Percentiles rank a stretch among this genome's conserved stretches.
These are phyloP conservation scores for Plantago major DNA, from an alignment of 257 asterid genomes.

Conservation along the genomic window DNA sequence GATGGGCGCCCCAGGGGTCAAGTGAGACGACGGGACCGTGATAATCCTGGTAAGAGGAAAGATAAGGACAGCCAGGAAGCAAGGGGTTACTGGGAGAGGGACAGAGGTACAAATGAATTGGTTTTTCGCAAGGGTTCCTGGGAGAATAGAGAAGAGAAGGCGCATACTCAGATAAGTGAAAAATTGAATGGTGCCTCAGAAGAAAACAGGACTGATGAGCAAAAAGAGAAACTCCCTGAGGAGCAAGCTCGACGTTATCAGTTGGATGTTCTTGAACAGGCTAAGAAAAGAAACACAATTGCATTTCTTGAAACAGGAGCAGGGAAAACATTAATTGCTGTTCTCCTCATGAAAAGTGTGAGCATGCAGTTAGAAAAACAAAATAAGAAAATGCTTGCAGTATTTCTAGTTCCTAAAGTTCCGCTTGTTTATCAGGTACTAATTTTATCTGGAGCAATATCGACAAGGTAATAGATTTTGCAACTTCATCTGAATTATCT, in stretches of 20 bases:
- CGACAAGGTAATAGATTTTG: conserved; percentile 8
- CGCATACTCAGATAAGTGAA: conserved; percentile 31
- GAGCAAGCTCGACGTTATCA: conserved; percentile 95
- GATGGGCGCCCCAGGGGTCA: conserved; percentile 55
- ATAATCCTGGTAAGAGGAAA: conserved; percentile 43
- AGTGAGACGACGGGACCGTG: conserved; percentile 55
- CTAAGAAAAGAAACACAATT: conserved; percentile 79
- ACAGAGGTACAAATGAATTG: conserved; percentile 68
- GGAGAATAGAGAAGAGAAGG: conserved; percentile 65
- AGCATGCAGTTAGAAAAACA: conserved; percentile 54
- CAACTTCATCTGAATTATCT: conserved; percentile 16
- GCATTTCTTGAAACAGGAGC: conserved; percentile 99
- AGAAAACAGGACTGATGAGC: conserved; percentile 50
- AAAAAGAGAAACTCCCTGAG: conserved; percentile 57
- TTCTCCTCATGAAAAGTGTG: conserved; percentile 81
- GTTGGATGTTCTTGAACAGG: conserved; percentile 97
- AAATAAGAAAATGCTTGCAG: conserved; percentile 85
- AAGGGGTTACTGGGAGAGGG: conserved; percentile 95
- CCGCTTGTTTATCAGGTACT: conserved; percentile 97
- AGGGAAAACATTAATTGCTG: conserved; percentile 92
- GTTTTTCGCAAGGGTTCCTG: conserved; percentile 76
- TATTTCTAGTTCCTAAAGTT: conserved; percentile 97
- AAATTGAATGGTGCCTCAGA: conserved; percentile 31
- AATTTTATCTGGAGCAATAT: neutral
- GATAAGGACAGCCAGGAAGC: conserved; percentile 58